Evolutionary conservation across 202 grass and related monocot genomes (phyloP).

Genomic region (Schoenoplectus triqueter): DNA sequence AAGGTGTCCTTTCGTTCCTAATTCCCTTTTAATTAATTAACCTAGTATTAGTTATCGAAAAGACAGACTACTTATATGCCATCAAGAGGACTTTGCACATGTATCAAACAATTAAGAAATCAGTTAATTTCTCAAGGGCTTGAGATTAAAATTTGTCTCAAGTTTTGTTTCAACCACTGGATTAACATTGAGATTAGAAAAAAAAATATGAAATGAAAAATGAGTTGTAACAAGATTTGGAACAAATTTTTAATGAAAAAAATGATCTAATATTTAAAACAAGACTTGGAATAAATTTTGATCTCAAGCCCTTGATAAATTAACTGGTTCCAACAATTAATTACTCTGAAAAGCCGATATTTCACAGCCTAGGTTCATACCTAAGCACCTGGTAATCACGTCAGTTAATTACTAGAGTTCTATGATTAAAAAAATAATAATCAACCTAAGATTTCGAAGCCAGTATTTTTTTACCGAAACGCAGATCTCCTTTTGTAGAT

Average conservation of each 20-base stretch:
- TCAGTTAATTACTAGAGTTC: background rate
- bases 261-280: too few relatives aligned
- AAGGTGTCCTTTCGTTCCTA: too few relatives aligned
- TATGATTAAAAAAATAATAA: background rate
- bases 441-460: background rate
- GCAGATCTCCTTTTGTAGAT: background rate
- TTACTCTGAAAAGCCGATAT: background rate
- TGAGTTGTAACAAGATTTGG: too few relatives aligned
- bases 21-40: too few relatives aligned
- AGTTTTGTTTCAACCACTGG: too few relatives aligned
- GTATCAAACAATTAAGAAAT: background rate
- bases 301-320: too few relatives aligned
- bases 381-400: background rate
- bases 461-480: background rate
- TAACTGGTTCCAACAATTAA: background rate
- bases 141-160: too few relatives aligned
- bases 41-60: background rate
- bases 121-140: too few relatives aligned
- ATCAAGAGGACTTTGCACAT: constrained; percentile 14
- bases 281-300: too few relatives aligned
- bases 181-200: too few relatives aligned
- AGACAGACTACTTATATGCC: background rate
- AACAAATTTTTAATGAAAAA: too few relatives aligned
- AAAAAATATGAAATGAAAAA: too few relatives aligned
- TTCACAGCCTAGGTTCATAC: background rate